phyloP scores from a whole-genome alignment of 2,329 filamentous ascomycete species.

The Westerdykella aurantiaca region DNA sequence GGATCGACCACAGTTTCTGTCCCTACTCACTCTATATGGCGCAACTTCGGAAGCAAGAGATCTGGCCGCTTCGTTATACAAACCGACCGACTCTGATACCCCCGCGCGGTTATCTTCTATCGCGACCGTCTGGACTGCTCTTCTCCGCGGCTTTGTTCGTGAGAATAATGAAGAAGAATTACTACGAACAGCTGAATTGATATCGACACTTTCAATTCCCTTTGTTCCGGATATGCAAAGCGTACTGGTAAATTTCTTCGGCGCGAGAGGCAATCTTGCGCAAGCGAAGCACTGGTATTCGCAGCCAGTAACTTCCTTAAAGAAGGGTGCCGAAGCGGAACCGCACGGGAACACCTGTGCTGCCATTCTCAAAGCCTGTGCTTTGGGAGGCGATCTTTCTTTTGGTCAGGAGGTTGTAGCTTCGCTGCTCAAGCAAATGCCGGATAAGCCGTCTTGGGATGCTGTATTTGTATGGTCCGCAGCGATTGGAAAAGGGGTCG shows the following conservation, averaged over 20 bases:
- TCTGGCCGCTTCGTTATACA: constrained; percentile 8
- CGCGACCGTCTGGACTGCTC: constrained; percentile 20
- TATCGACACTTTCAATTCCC: constrained; percentile 39
- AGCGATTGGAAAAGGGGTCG: constrained; percentile 62
- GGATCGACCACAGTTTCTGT: constrained; percentile 8
- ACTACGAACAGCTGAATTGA: constrained; percentile 49
- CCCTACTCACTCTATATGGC: constrained; percentile 20
- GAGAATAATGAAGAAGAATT: constrained; percentile 57
- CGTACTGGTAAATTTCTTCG: constrained; percentile 58
- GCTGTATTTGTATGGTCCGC: constrained; percentile 70
- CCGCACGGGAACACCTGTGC: constrained; percentile 40
- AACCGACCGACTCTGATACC: background rate
- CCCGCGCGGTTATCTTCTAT: background rate
- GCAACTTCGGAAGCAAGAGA: constrained; percentile 22
- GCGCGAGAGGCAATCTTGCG: constrained; percentile 51
- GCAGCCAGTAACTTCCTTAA: constrained; percentile 43
- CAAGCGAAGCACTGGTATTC: constrained; percentile 64
- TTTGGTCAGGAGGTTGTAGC: constrained; percentile 41
- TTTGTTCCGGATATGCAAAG: constrained; percentile 40
- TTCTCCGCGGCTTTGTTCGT: constrained; percentile 57
- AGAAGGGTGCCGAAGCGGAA: constrained; percentile 3
- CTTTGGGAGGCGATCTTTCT: constrained; percentile 20
- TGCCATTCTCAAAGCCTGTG: constrained; percentile 56
- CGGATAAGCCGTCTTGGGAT: constrained; percentile 59
- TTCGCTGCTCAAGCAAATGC: constrained; percentile 31